Evolutionary conservation across 169 alveolate species (phyloP).

Genomic region (Cryptosporidium andersoni): DNA sequence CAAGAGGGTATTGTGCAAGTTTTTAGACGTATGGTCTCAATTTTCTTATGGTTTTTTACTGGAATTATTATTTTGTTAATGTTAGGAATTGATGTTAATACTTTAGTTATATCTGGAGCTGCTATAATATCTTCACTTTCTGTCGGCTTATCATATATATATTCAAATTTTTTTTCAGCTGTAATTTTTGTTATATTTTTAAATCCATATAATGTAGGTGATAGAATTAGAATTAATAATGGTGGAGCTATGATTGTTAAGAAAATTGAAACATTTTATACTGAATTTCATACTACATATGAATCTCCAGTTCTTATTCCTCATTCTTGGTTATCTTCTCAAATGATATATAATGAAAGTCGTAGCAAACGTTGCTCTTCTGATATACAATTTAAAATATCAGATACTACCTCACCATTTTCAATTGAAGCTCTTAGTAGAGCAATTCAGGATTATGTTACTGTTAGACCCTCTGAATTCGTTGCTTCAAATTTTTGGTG

Average conservation of each 20-base stretch:
- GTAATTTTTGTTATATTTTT: slow-evolving; percentile 82
- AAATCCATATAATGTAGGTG: slow-evolving; percentile 87
- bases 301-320: slow-evolving; percentile 83
- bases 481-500: slow-evolving; percentile 80
- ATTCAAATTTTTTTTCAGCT: slow-evolving; percentile 83
- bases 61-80: slow-evolving; percentile 79
- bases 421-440: slow-evolving; percentile 80
- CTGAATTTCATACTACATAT: slow-evolving; percentile 82
- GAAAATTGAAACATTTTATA: slow-evolving; percentile 81
- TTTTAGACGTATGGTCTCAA: slow-evolving; percentile 81
- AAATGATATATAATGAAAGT: slow-evolving; percentile 85
- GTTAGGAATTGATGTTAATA: slow-evolving; percentile 84
- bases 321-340: slow-evolving; percentile 82
- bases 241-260: slow-evolving; percentile 84
- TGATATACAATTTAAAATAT: slow-evolving; percentile 79
- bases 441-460: slow-evolving; percentile 78
- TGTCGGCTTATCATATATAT: slow-evolving; percentile 83
- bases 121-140: slow-evolving; percentile 85
- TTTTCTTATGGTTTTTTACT: slow-evolving; percentile 80
- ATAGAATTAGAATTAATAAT: slow-evolving; percentile 79
- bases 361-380: slow-evolving; percentile 82
- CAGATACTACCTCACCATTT: slow-evolving; percentile 82
- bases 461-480: slow-evolving; percentile 85
- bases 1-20: slow-evolving; percentile 85
- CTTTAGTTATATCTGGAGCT: slow-evolving; percentile 87